A percentile compares a stretch with the other conserved stretches of the same genome.
phyloP scores from a whole-genome alignment of 2,329 filamentous ascomycete species.

The Diaporthe caulivora region DNA sequence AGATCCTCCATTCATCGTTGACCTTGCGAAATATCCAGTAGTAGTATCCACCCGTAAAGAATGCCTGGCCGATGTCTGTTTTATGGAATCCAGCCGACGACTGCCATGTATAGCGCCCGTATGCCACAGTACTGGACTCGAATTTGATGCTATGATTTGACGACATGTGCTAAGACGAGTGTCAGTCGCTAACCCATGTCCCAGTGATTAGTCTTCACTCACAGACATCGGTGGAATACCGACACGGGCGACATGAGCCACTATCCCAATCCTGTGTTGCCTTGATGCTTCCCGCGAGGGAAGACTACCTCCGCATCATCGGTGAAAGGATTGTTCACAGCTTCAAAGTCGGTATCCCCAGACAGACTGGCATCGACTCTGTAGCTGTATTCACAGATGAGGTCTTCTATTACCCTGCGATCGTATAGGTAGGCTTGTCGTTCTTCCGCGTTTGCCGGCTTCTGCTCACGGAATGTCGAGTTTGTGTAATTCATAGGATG shows the following conservation, averaged over 20 bases:
- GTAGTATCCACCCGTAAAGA: slow-evolving; percentile 3
- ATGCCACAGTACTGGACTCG: background rate
- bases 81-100: background rate
- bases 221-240: slow-evolving; percentile 13
- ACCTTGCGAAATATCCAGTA: slow-evolving; percentile 18
- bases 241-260: slow-evolving; percentile 2
- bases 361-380: background rate
- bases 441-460: background rate
- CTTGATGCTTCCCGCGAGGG: background rate
- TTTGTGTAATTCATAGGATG: slow-evolving; percentile 1
- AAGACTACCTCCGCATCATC: background rate
- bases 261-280: background rate
- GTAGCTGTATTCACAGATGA: slow-evolving; percentile 14
- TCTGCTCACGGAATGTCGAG: background rate
- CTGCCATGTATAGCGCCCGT: background rate
- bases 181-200: background rate
- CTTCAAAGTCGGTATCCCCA: background rate
- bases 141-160: slow-evolving; percentile 16
- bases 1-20: slow-evolving; percentile 1
- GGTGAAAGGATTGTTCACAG: background rate
- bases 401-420: background rate
- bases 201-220: background rate
- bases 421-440: background rate
- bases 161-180: background rate
- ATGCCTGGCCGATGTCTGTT: background rate